Base-by-base conservation (phyloP, 208 protist genomes). In the Leishmania guyanensis region DNA sequence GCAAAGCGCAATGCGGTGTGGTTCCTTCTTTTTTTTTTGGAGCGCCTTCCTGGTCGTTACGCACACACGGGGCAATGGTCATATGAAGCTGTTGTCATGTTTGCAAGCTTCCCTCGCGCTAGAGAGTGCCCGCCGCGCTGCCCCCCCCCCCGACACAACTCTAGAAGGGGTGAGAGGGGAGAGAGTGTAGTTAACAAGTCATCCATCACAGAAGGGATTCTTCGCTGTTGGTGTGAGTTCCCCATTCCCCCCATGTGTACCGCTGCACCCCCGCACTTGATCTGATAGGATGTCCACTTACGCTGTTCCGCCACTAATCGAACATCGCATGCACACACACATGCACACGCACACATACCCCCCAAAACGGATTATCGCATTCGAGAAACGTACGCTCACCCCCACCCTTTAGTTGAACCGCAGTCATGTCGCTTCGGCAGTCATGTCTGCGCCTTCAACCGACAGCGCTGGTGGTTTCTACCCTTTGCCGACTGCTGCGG, bases 401-500 rank as follows among this genome's bases (percentile, higher is more conserved):
- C 17, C 16, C 60, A 16, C 3, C 29, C 60, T 33, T n/a, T 20
- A 46, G 14, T 22, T 33, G 17, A 73, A 50, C 3, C 26, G 68
- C 20, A 36, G 50, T 4, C 12, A 60, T 80, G 54, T 29, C 60
- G 22, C 29, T 69, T 9, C 65, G 53, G 9, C 65, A 12, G 29
- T 51, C 80, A 17, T 22, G 73, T 14, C 14, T 79, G 58, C 72
- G 71, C 12, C 29, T 75, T 0, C 77, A 81, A 29, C 36, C 65
- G 3, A n/a, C 60, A 1, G 50, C 82, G 33, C 20, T 75, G 29
- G 22, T 46, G 33, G 10, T 64, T 0, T 79, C 77, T 5, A 62
- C 50, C 12, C 64, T 85, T 10, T 10, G 43, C 17, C 77, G 73
- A 8, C 62, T 85, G 22, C 54, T 82, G 39, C 69, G n/a, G 26